Base-by-base conservation (phyloP, 2,329 filamentous ascomycete genomes). In the Karstenula rhodostoma region DNA sequence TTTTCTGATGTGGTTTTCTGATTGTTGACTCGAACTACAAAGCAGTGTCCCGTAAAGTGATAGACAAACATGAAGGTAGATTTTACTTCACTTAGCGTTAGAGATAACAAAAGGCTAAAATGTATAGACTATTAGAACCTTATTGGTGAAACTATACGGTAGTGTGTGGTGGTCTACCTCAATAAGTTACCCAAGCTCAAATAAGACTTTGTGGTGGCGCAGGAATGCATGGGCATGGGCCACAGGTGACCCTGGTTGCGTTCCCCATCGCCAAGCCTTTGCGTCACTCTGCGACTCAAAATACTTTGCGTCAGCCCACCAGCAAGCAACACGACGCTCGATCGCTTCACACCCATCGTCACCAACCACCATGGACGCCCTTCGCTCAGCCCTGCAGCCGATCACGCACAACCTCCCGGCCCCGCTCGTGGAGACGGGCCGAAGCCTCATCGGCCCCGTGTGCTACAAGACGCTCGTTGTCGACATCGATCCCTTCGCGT, bases 381-480 rank as follows among this genome's bases (percentile, higher is more conserved):
- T 83, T 66, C 80, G 80, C 62, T 70, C 76, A 27, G 58, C 79
- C 54, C 73, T 82, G 58, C 78, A 79, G 49, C 80, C 80, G 59
- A 73, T 82, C 49, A 82, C 80, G 4, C 78, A 80, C 62, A 80
- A 81, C 63, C 80, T 84, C 42, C 77, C 77, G 8, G 63, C 66
- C n/a, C 77, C 77, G 44, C 66, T 79, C 62, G 70, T 66, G 27
- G 68, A 76, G 37, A 60, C 73, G 0, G 77, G 76, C 49, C 66
- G 67, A 64, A 68, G 67, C 65, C 88, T 99, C 77, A 86, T 99
- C 71, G 94, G 94, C 76, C 80, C 79, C n/a, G 69, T 84, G 62
- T 99, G 95, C 87, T 96, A 98, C 87, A 87, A 90, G 74, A 88
- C 89, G 17, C 87, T 99, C 53, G 81, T 99, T 65, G 89, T 95